phyloP scores from a whole-genome alignment of 2,329 filamentous ascomycete species.

The Ophiostoma triangulosporum region DNA sequence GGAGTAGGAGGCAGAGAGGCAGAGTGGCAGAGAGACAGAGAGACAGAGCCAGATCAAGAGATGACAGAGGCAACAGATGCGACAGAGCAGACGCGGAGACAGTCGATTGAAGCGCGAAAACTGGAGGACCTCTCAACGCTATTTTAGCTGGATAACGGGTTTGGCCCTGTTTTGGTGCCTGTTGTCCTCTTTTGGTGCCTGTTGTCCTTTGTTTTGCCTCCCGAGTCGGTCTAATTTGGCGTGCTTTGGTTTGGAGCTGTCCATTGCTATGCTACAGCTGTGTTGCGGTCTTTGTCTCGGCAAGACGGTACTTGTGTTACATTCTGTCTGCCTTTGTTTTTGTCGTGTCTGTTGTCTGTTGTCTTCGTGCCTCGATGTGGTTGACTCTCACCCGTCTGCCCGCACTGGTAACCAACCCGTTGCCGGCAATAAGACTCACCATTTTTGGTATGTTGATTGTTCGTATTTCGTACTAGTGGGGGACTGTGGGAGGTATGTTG shows the following conservation, averaged over 20 bases:
- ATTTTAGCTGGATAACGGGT: neutral
- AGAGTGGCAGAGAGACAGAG: too few relatives aligned
- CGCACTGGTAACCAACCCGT: neutral
- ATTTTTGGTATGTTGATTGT: neutral
- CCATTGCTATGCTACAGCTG: neutral
- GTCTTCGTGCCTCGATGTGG: neutral
- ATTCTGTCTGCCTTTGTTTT: neutral
- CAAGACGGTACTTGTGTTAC: too few relatives aligned
- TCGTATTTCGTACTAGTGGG: neutral
- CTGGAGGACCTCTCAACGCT: neutral
- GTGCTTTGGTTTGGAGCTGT: neutral
- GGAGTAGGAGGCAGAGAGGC: too few relatives aligned
- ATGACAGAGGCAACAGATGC: neutral
- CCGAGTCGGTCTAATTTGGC: neutral
- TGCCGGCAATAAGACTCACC: neutral
- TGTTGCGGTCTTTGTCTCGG: too few relatives aligned
- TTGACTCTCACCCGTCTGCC: neutral
- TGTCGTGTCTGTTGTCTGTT: too few relatives aligned
- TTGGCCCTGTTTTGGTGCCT: constrained; percentile 2
- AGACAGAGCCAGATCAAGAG: too few relatives aligned
- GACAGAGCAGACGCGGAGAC: neutral
- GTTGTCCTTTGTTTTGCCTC: neutral
- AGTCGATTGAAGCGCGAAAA: neutral
- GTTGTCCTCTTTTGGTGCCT: too few relatives aligned
- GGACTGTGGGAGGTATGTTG: neutral